These are phyloP conservation scores for Aspergillaceae sp. DNA, from an alignment of 2,329 filamentous ascomycete genomes.

Conservation along the genomic window DNA sequence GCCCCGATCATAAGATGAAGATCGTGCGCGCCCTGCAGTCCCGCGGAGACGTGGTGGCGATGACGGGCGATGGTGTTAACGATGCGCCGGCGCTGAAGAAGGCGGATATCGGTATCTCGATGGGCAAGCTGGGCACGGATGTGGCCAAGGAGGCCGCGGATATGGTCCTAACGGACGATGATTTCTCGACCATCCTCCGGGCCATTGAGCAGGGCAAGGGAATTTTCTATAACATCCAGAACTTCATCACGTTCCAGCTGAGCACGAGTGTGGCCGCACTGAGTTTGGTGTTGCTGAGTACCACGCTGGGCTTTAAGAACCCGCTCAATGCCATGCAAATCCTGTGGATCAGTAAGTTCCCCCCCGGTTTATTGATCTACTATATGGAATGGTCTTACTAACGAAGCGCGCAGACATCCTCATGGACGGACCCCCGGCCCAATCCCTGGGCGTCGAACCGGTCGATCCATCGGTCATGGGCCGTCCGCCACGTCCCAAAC, in stretches of 20 bases:
- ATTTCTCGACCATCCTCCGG: conserved; percentile 81
- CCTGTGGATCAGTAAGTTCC: conserved; percentile 87
- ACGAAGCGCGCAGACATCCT: conserved; percentile 65
- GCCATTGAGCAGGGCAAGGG: conserved; percentile 98
- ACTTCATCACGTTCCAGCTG: conserved; percentile 96
- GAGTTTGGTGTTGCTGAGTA: conserved; percentile 84
- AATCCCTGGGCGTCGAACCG: conserved; percentile 90
- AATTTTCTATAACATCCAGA: conserved; percentile 99
- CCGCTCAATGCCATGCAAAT: conserved; percentile 99
- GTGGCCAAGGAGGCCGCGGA: conserved; percentile 92
- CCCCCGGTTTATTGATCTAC: background rate
- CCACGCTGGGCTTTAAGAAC: conserved; percentile 84
- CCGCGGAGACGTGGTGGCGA: conserved; percentile 91
- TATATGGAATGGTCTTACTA: conserved; percentile 16
- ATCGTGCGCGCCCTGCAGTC: conserved; percentile 87
- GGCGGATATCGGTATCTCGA: conserved; percentile 94
- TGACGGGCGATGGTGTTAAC: conserved; percentile 98
- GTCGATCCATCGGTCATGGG: conserved; percentile 94
- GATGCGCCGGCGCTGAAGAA: conserved; percentile 94
- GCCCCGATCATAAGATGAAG: conserved; percentile 96
- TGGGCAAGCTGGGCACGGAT: conserved; percentile 91
- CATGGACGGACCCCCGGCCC: conserved; percentile 96
- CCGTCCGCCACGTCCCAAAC: conserved; percentile 74
- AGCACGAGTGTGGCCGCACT: conserved; percentile 93
- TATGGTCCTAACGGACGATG: conserved; percentile 81